Evolutionary conservation across 2,329 filamentous ascomycete species (phyloP).

Genomic region (Incumbomyces delicatus): DNA sequence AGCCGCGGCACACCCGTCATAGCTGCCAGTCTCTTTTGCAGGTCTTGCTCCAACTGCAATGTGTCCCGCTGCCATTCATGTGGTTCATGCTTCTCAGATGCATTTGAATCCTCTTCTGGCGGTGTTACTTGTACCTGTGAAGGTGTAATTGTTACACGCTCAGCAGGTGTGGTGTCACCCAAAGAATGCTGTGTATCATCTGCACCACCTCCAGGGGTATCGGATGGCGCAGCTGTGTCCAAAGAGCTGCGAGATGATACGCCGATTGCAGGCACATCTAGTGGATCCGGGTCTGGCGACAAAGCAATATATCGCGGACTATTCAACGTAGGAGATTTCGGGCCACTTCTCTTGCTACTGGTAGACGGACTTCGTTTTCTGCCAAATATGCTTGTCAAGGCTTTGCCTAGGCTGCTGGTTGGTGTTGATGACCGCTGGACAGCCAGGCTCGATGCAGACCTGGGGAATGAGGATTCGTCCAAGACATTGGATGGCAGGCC

Average conservation of each 20-base stretch:
- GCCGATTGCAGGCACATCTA: background rate
- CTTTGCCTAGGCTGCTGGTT: conserved; percentile 9
- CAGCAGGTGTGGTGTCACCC: too few species aligned
- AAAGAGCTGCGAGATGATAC: background rate
- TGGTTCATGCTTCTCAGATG: background rate
- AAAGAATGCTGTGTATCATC: too few species aligned
- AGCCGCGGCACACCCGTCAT: conserved; percentile 1
- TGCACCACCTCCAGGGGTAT: background rate
- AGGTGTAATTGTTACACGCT: background rate
- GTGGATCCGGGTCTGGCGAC: conserved; percentile 4
- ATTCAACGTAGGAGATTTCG: background rate
- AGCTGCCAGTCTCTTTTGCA: background rate
- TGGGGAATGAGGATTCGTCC: background rate
- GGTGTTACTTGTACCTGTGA: background rate
- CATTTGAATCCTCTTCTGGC: background rate
- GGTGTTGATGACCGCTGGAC: conserved; percentile 10
- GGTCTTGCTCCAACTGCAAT: conserved; percentile 2
- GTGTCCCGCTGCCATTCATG: background rate
- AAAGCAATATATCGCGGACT: conserved; percentile 5
- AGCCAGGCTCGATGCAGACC: conserved; percentile 4
- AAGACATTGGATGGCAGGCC: background rate
- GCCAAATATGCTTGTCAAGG: conserved; percentile 14
- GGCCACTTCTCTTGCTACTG: conserved; percentile 3
- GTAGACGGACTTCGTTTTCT: conserved; percentile 14
- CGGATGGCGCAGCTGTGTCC: background rate